These are phyloP conservation scores for Kodamaea fukazawae DNA, from an alignment of 805 yeast genomes.

Conservation along the genomic window DNA sequence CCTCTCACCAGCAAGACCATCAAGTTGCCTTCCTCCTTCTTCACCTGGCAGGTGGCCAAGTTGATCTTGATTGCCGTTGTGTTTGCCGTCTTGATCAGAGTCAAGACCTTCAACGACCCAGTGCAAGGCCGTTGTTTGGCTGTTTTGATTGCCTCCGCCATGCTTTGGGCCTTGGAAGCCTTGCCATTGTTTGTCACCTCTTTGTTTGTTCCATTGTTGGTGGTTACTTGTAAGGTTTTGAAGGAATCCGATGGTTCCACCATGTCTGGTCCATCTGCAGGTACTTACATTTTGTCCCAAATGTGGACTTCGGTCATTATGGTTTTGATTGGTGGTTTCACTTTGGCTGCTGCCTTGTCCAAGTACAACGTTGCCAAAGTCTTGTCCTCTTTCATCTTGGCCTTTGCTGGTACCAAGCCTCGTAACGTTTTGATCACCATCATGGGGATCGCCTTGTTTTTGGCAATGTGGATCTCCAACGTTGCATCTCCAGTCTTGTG, in stretches of 20 bases:
- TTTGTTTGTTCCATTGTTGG: constrained; percentile 46
- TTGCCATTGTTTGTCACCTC: constrained; percentile 50
- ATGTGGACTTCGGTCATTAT: constrained; percentile 57
- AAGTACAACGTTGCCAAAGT: constrained; percentile 87
- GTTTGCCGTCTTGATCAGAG: constrained; percentile 51
- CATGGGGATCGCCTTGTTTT: constrained; percentile 82
- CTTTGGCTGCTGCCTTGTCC: constrained; percentile 62
- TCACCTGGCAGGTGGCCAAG: constrained; percentile 49
- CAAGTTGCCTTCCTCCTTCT: constrained; percentile 45
- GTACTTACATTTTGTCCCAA: constrained; percentile 69
- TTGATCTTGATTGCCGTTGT: constrained; percentile 46
- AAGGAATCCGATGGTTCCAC: constrained; percentile 44
- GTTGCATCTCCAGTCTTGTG: constrained; percentile 97
- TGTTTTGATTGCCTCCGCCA: constrained; percentile 53
- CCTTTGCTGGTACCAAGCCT: constrained; percentile 85
- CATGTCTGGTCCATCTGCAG: constrained; percentile 65
- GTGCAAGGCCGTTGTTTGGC: constrained; percentile 75
- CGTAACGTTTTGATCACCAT: constrained; percentile 69
- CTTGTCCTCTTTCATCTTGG: constrained; percentile 75
- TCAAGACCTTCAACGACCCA: constrained; percentile 59
- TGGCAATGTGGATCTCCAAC: constrained; percentile 94
- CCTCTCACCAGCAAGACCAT: constrained; percentile 15
- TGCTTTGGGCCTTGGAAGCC: constrained; percentile 53
- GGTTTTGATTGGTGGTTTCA: constrained; percentile 52
- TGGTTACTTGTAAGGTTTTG: constrained; percentile 46